Evolutionary conservation across 257 asterid genomes (phyloP).

Genomic region (Ligustrum vulgare): DNA sequence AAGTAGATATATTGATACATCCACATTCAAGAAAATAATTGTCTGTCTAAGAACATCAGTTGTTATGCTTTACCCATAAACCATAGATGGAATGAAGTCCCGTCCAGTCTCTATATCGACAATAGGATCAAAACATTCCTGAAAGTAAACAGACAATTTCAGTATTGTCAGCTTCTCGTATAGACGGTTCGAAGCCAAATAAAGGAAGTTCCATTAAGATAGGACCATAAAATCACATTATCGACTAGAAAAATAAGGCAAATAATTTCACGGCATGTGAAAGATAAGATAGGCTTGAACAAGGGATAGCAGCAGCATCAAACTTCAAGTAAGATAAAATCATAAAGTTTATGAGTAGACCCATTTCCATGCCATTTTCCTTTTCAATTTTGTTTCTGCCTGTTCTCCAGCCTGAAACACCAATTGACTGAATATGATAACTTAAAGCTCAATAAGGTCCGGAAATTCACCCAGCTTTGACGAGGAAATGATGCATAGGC

Average conservation of each 20-base stretch:
- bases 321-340: neutral
- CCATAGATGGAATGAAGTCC: constrained; percentile 95
- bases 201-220: neutral
- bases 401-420: neutral
- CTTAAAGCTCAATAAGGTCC: neutral
- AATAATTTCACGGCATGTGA: neutral
- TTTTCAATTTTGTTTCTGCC: neutral
- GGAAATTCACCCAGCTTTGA: neutral
- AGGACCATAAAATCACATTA: neutral
- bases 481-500: neutral
- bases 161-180: constrained; percentile 7
- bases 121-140: constrained; percentile 95
- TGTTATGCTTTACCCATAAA: constrained; percentile 72
- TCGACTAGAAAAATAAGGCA: constrained; percentile 1
- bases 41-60: neutral
- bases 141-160: constrained; percentile 31
- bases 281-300: neutral
- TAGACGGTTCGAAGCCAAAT: neutral
- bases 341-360: neutral
- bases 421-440: neutral
- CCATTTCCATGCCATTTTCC: constrained; percentile 2
- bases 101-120: constrained; percentile 93
- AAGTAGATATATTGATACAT: neutral
- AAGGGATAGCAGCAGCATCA: neutral
- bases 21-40: constrained; percentile 4